Conservation (phyloP, 495 filamentous ascomycete genomes). For the Neurospora sp. region DNA sequence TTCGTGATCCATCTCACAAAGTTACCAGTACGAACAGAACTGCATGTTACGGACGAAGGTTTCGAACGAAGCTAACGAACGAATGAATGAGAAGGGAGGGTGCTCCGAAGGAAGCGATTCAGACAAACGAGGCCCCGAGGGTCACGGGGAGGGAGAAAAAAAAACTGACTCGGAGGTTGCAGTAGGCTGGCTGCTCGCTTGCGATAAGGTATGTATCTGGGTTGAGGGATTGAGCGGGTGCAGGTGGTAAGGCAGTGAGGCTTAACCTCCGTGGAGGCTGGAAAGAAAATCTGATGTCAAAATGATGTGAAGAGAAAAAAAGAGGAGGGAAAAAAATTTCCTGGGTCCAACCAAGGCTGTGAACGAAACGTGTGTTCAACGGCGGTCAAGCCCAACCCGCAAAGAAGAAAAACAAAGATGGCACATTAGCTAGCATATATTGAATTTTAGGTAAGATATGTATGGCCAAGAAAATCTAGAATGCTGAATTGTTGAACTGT, state of each 20-base stretch:
- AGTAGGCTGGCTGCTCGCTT: not conserved
- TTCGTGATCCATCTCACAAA: no score
- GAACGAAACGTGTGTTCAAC: not conserved
- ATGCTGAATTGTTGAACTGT: not conserved
- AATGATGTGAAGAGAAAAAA: not conserved
- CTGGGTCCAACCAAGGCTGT: no score
- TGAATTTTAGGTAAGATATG: not conserved
- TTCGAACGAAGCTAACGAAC: not conserved
- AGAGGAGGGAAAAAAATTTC: not conserved
- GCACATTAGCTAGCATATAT: not conserved
- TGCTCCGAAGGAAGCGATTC: not conserved
- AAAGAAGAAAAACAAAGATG: not conserved
- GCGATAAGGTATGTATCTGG: not conserved
- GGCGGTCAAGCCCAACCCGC: not conserved
- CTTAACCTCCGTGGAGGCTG: not conserved
- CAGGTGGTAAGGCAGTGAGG: not conserved
- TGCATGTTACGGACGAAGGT: not conserved
- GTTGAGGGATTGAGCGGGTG: not conserved
- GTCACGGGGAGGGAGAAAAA: not conserved
- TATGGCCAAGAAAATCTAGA: not conserved
- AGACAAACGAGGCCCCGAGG: not conserved
- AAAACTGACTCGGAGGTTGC: not conserved
- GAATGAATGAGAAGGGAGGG: not conserved
- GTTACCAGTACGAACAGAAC: no score
- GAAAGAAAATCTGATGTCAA: not conserved